Base-by-base conservation (phyloP, 2,329 filamentous ascomycete genomes). In the Endoconidiophora laricicola region DNA sequence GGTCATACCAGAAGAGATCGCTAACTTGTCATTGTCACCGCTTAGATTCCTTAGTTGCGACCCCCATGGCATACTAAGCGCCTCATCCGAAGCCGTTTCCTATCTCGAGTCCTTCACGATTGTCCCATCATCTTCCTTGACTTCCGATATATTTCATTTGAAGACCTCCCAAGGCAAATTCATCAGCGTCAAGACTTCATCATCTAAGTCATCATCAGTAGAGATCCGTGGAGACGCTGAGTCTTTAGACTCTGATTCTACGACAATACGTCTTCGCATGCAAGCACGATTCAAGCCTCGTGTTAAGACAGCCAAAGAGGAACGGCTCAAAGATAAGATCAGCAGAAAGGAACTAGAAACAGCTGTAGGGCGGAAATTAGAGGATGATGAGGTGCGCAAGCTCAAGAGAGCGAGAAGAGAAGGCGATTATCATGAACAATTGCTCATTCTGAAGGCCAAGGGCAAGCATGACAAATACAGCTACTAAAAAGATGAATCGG, bases 261-360 rank as follows among this genome's bases (percentile, higher is more conserved):
- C 85, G 7, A 82, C 79, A 5, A 62, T 94, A 54, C 74, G 86
- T 46, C 76, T 96, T 58, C 82, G 88, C 49, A 95, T 96, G 88
- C 90, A 96, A 67, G 86, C 90, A 20, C 74, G 85, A 46, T 96
- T 94, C 69, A 95, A 95, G 70, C 88, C 90, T 6, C 75, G 76
- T 55, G 84, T 82, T 64, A 48, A 41, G 36, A 81, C 81, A 7
- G 76, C 73, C 0, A 93, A 88, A 66, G 86, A 88, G 61, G 83
- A 86, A 56, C 91, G 83, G 68, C 83, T 84, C 0, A 73, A 75
- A 57, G 81, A 90, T 58, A 94, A 90, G 69, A 85, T 98, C 52
- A 90, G 81, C 59, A 74, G 84, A 54, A 81, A 81, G 59, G 86
- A 95, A 65, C 68, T 95, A 44, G 88, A 95, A 66, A 79, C 79